Evolutionary conservation across 2,329 filamentous ascomycete genomes (phyloP).

Genomic region (Penicillium sp.): DNA sequence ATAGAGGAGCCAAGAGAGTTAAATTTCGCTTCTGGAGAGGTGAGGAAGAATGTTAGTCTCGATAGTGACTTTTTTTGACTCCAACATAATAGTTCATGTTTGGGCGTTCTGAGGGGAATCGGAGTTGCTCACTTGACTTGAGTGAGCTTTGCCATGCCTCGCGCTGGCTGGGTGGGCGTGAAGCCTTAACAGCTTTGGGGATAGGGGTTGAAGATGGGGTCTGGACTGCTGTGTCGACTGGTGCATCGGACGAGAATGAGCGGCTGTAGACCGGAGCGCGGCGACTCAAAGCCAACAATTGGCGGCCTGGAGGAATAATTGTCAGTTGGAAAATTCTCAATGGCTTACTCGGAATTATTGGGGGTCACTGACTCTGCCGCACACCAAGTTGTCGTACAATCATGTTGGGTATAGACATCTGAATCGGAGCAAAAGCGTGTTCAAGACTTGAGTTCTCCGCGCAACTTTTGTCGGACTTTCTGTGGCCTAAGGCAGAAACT

Average conservation of each 20-base stretch:
- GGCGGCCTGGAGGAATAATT: slow-evolving; percentile 34
- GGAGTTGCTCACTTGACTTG: slow-evolving; percentile 3
- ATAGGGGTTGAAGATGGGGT: slow-evolving; percentile 2
- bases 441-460: slow-evolving; percentile 25
- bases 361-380: slow-evolving; percentile 40
- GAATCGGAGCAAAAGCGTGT: slow-evolving; percentile 14
- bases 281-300: slow-evolving; percentile 35
- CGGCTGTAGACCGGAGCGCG: slow-evolving; percentile 33
- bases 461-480: slow-evolving; percentile 41
- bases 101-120: background rate
- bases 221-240: slow-evolving; percentile 27
- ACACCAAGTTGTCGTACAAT: slow-evolving; percentile 42
- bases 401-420: slow-evolving; percentile 33
- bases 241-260: slow-evolving; percentile 35
- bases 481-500: slow-evolving; percentile 26
- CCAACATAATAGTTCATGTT: background rate
- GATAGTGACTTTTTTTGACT: background rate
- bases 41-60: background rate
- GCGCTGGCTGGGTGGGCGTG: background rate
- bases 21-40: slow-evolving; percentile 31
- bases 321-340: background rate
- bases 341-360: background rate
- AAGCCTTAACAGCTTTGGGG: slow-evolving; percentile 6
- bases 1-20: slow-evolving; percentile 34
- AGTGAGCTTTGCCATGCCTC: slow-evolving; percentile 16